A percentile compares a stretch with the other conserved stretches of the same genome.
These are phyloP conservation scores for Cairneyella variabilis DNA, from an alignment of 495 filamentous ascomycete genomes.

Conservation along the genomic window DNA sequence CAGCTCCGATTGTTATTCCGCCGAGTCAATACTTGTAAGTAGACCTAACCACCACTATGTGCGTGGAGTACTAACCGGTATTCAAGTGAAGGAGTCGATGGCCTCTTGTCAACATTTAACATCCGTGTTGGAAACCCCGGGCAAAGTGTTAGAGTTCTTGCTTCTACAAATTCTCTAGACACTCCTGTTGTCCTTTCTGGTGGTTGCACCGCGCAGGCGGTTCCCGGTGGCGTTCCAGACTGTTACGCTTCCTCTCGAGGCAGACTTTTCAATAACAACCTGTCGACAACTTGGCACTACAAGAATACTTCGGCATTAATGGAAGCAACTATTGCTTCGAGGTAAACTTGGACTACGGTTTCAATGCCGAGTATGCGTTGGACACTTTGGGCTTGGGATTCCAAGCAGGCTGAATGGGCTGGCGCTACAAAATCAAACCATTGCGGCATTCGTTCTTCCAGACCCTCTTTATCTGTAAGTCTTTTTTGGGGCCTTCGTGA, in stretches of 20 bases:
- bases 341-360: constrained; percentile 6
- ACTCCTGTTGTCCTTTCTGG: constrained; percentile 33
- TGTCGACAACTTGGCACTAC: constrained; percentile 43
- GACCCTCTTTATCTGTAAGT: constrained; percentile 2
- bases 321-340: constrained; percentile 4
- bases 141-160: constrained; percentile 32
- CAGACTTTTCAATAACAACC: constrained; percentile 37
- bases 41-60: not conserved
- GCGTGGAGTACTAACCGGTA: not conserved
- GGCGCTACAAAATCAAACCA: constrained; percentile 4
- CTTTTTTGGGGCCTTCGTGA: no score
- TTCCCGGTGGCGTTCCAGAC: constrained; percentile 22
- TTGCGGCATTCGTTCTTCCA: not conserved
- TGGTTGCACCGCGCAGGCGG: constrained; percentile 28
- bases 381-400: not conserved
- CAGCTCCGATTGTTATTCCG: constrained; percentile 5
- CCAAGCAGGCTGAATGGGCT: constrained; percentile 24
- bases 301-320: constrained; percentile 25
- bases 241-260: constrained; percentile 43
- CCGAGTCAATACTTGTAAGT: constrained; percentile 21
- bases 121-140: constrained; percentile 32
- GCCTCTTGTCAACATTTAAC: constrained; percentile 31
- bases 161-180: constrained; percentile 31
- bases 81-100: constrained; percentile 35
- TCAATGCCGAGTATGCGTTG: not conserved